Conservation (phyloP, 805 yeast genomes). For the Candida palmyrensis region DNA sequence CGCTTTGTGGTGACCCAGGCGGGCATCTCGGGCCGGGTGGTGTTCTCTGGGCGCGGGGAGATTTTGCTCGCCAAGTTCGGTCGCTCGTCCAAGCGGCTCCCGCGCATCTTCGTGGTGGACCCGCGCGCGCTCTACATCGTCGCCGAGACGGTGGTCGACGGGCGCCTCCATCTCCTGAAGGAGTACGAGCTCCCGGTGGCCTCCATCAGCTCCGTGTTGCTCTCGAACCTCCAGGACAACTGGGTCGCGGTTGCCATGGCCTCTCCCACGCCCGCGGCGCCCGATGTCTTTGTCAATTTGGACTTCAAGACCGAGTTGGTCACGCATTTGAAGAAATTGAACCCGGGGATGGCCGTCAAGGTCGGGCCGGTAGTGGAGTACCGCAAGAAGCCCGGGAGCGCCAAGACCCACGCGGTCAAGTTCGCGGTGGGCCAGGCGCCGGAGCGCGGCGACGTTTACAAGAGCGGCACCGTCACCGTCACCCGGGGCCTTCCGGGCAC, state of each 20-base stretch:
- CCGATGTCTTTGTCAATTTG: slow-evolving; percentile 78
- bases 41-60: slow-evolving; percentile 85
- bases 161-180: slow-evolving; percentile 46
- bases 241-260: slow-evolving; percentile 74
- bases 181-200: slow-evolving; percentile 62
- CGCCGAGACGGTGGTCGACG: slow-evolving; percentile 65
- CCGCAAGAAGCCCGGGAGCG: slow-evolving; percentile 78
- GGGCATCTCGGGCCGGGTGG: slow-evolving; percentile 57
- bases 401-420: slow-evolving; percentile 67
- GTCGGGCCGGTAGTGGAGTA: slow-evolving; percentile 73
- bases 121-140: slow-evolving; percentile 58
- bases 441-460: slow-evolving; percentile 64
- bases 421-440: slow-evolving; percentile 59
- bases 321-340: slow-evolving; percentile 63
- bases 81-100: slow-evolving; percentile 76
- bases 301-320: slow-evolving; percentile 86
- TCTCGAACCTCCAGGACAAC: slow-evolving; percentile 81
- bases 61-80: slow-evolving; percentile 83
- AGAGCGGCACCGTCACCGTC: slow-evolving; percentile 82
- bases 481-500: slow-evolving; percentile 73
- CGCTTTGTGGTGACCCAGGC: slow-evolving; percentile 64
- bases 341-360: slow-evolving; percentile 52
- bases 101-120: slow-evolving; percentile 70
- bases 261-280: slow-evolving; percentile 44
- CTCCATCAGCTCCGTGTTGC: slow-evolving; percentile 54